These are phyloP conservation scores for Ophiostoma ips DNA, from an alignment of 2,329 filamentous ascomycete genomes.

Conservation along the genomic window DNA sequence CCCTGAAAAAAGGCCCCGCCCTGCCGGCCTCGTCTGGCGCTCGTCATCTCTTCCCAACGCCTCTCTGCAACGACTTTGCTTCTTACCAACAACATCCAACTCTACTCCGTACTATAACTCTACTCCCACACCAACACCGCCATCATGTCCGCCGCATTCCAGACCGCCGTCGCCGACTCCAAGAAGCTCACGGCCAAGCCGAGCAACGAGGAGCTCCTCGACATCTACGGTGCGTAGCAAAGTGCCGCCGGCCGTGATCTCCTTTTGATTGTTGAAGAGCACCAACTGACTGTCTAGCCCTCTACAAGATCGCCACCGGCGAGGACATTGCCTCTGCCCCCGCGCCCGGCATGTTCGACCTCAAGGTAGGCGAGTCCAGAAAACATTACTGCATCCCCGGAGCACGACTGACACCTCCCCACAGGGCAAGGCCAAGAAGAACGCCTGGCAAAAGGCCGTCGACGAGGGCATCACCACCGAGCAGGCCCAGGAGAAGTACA, in stretches of 20 bases:
- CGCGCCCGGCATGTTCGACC: constrained; percentile 54
- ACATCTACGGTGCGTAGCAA: constrained; percentile 39
- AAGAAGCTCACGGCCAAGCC: constrained; percentile 56
- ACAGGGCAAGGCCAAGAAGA: constrained; percentile 67
- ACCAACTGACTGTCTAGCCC: constrained; percentile 25
- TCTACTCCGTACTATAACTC: too few relatives aligned
- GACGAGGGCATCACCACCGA: constrained; percentile 48
- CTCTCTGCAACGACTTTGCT: too few relatives aligned
- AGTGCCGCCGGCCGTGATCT: background rate
- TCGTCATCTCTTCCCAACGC: background rate
- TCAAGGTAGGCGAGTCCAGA: constrained; percentile 31
- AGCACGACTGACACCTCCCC: constrained; percentile 3
- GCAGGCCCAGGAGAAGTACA: constrained; percentile 63
- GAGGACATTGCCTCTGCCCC: constrained; percentile 43
- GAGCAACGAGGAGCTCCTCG: constrained; percentile 47
- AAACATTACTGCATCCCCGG: too few relatives aligned
- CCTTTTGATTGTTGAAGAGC: background rate
- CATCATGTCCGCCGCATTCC: constrained; percentile 27
- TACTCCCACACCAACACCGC: background rate
- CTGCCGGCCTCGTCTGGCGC: too few relatives aligned
- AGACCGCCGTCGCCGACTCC: constrained; percentile 46
- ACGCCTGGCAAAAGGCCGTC: constrained; percentile 58
- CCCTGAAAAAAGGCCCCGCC: background rate
- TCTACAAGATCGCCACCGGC: constrained; percentile 44
- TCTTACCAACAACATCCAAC: background rate